Evolutionary conservation across 2,329 filamentous ascomycete genomes (phyloP), one percentile per base, ranked within the genome.

Genomic region (Microascus cirrosus): DNA sequence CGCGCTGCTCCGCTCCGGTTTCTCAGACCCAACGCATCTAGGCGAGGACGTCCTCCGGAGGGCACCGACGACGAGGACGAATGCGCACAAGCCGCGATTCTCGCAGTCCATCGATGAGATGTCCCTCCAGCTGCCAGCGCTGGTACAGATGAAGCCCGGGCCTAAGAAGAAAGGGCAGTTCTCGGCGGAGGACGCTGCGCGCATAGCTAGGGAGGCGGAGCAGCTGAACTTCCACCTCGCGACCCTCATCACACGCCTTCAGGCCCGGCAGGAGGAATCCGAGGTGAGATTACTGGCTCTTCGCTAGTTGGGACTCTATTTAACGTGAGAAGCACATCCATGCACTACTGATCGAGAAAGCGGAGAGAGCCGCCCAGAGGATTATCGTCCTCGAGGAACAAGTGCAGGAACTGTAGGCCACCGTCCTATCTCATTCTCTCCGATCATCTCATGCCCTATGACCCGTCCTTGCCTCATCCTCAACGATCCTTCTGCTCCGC

Each of bases 381-480:
- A 82, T 87, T 59, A 73, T 82, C 25, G 78, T 81, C 59, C 73
- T 87, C 15, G 82, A 87, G 63, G 75, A 75, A 42, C 78, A 81
- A 51, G 73, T 87, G 51, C 65, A 74, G 48, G 77, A 84, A 61
- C 72, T 87, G 80, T 85, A 68, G 67, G 73, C 22, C 7, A 25
- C 42, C 18, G 11, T 6, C n/a, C 32, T 1, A n/a, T 45, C 45
- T 22, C 12, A n/a, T 50, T 24, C 3, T 20, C 12, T 6, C 45
- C 20, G n/a, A 12, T 22, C 15, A 7, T n/a, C 39, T 2, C 8
- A 6, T 2, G 8, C 7, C 39, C 39, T n/a, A 45, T 45, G n/a
- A n/a, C 13, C 39, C 39, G n/a, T 12, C 36, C 3, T 18, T 13
- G 11, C 36, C 39, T 18, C 39, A 45, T 7, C 18, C 39, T 18